Evolutionary conservation across 305 asterid genomes (phyloP).

Genomic region (Rubia occidens): DNA sequence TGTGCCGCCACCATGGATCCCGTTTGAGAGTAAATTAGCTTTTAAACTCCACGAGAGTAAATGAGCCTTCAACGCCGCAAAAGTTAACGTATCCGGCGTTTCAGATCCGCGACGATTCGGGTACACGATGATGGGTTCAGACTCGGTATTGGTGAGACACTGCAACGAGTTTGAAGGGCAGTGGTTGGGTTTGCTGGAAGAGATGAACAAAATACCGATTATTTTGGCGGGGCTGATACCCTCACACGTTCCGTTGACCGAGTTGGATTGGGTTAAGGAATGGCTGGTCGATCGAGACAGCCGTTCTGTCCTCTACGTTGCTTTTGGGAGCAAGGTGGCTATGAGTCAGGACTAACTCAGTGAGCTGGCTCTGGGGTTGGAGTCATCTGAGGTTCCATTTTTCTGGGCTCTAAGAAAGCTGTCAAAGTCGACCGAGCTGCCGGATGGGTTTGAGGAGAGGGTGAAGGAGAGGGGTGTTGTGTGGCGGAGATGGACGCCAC

Average conservation of each 20-base stretch:
- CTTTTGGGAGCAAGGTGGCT: not conserved
- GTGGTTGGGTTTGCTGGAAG: not conserved
- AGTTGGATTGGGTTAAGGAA: not conserved
- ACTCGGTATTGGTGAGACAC: not conserved
- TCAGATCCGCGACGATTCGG: not conserved
- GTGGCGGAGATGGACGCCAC: conserved; percentile 19
- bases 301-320: not conserved
- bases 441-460: conserved; percentile 10
- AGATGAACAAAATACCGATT: not conserved
- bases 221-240: not conserved
- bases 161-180: not conserved
- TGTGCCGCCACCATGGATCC: not conserved
- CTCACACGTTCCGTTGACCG: not conserved
- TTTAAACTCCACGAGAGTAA: not conserved
- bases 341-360: not conserved
- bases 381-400: not conserved
- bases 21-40: conserved; percentile 1
- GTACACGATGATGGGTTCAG: not conserved
- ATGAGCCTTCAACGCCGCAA: not conserved
- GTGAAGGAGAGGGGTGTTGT: conserved; percentile 10
- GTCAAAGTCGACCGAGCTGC: not conserved
- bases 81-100: not conserved
- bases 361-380: not conserved
- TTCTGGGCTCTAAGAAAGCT: conserved; percentile 26
- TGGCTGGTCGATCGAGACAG: not conserved